phyloP scores from a whole-genome alignment of 1,284 basidiomycete genomes.

The Hymenochaete sp. region DNA sequence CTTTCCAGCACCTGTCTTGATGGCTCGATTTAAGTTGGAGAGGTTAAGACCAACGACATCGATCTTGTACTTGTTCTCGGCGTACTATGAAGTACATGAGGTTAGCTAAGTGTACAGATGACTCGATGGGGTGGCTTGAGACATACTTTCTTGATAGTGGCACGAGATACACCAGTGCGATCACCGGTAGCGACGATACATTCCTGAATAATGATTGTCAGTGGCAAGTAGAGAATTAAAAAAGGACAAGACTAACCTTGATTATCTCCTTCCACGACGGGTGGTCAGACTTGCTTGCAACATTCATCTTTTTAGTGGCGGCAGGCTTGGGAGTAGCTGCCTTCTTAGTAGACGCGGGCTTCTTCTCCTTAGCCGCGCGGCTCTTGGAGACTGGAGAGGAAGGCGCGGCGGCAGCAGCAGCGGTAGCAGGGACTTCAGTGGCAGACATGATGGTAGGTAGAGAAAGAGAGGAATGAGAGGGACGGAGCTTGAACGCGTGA shows the following conservation, averaged over 20 bases:
- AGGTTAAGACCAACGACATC: conserved; percentile 48
- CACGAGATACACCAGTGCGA: conserved; percentile 66
- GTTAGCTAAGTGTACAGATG: conserved; percentile 7
- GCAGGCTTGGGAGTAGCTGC: conserved; percentile 31
- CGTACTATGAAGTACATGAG: conserved; percentile 42
- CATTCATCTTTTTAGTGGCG: conserved; percentile 24
- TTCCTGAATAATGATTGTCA: conserved; percentile 37
- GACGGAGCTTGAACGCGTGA: no score
- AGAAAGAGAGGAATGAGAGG: conserved; percentile 28
- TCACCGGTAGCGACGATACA: conserved; percentile 60
- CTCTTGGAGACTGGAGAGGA: conserved; percentile 15
- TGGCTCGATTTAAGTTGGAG: conserved; percentile 65
- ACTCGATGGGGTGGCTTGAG: background rate
- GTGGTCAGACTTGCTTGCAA: conserved; percentile 24
- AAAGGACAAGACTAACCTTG: conserved; percentile 31
- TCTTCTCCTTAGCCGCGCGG: conserved; percentile 27
- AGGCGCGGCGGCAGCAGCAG: conserved; percentile 33
- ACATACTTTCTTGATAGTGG: conserved; percentile 68
- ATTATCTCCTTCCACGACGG: conserved; percentile 60
- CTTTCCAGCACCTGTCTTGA: conserved; percentile 54
- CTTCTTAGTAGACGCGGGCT: conserved; percentile 36
- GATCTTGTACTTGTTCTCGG: conserved; percentile 64
- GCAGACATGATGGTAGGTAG: conserved; percentile 35
- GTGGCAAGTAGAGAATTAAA: conserved; percentile 15
- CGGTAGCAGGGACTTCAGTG: conserved; percentile 33